A percentile compares a stretch with the other conserved stretches of the same genome.
These are phyloP conservation scores for Apiotrichum siamense DNA, from an alignment of 1,284 basidiomycete species.

Conservation along the genomic window DNA sequence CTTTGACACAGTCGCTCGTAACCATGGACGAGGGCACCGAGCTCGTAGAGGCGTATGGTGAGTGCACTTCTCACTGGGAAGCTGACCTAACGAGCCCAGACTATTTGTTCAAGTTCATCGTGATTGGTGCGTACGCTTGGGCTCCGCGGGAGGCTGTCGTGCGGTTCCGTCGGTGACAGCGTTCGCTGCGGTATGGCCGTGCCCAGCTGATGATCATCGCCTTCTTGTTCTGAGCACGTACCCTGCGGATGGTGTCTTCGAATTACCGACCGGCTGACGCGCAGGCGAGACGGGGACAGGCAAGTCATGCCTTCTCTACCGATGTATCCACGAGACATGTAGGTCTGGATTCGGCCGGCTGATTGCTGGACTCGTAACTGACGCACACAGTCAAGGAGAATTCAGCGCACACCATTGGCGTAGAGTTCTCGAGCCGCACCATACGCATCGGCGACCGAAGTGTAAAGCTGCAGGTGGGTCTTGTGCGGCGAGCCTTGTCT, in stretches of 20 bases:
- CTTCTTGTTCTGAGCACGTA: no score
- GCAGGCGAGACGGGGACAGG: conserved; percentile 91
- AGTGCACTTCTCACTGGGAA: conserved; percentile 19
- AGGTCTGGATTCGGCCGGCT: conserved; percentile 33
- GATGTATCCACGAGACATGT: conserved; percentile 93
- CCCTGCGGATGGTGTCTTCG: no score
- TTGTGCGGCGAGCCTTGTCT: no score
- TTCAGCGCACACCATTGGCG: conserved; percentile 95
- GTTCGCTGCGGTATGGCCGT: no score
- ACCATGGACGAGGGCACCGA: conserved; percentile 62
- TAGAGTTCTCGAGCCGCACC: conserved; percentile 86
- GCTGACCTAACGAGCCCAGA: conserved; percentile 53
- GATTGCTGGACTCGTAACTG: neutral
- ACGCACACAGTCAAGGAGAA: conserved; percentile 75
- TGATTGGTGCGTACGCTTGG: conserved; percentile 62
- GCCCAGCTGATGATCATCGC: no score
- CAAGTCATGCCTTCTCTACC: conserved; percentile 91
- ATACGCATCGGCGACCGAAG: conserved; percentile 84
- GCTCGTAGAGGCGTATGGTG: conserved; percentile 86
- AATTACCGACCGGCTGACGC: no score
- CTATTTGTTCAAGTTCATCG: conserved; percentile 95
- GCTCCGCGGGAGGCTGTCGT: neutral
- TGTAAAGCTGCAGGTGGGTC: conserved; percentile 81
- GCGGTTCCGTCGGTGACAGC: neutral
- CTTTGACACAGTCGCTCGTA: no score